Evolutionary conservation across 2,329 filamentous ascomycete genomes (phyloP), one percentile per base, ranked within the genome.

Genomic region (Alternaria tenuissima): DNA sequence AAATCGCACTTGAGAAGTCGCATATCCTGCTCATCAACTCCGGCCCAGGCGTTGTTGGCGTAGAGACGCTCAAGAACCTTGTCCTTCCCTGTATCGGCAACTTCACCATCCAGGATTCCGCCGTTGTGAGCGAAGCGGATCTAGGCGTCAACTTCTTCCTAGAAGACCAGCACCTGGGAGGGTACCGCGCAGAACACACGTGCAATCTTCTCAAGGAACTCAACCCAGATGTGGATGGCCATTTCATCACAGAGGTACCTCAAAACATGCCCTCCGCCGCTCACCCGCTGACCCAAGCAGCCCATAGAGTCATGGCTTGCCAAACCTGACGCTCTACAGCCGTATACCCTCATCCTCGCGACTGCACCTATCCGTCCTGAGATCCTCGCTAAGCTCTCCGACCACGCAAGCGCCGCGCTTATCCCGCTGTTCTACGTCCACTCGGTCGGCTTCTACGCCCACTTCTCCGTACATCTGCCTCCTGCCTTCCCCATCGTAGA

Each of bases 131-230:
- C 1, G 90, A 96, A 68, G 84, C 88, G 42, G 95, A 99, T 72
- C 83, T 99, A 41, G 95, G 96, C 5, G 90, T 97, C 64, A 99
- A 99, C 80, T 99, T 99, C 84, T 99, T 99, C 73, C 84, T 99
- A 0, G 92, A 97, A 62, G 88, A 95, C 69, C 82, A 85, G 49
- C 90, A 88, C 65, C 77, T 96, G 38, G 94, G 93, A 54, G 89
- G 89, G 71, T 88, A 88, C 26, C 88, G 95, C 67, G 92, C 94
- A 2, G 86, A 93, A 76, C 89, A 91, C 74, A 91, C 91, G 55
- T 89, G 90, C 59, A 88, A 89, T 63, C 84, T 94, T 55, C 83
- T 99, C 43, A 84, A 88, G 63, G 96, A 99, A 78, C 84, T 99
- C 62, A 99, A 99, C 74, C 93, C 94, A 3, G 95, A 98, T 73